A percentile compares a stretch with the other conserved stretches of the same genome.
These are phyloP conservation scores for Puccinia coronata DNA, from an alignment of 1,284 basidiomycete species.

Conservation along the genomic window DNA sequence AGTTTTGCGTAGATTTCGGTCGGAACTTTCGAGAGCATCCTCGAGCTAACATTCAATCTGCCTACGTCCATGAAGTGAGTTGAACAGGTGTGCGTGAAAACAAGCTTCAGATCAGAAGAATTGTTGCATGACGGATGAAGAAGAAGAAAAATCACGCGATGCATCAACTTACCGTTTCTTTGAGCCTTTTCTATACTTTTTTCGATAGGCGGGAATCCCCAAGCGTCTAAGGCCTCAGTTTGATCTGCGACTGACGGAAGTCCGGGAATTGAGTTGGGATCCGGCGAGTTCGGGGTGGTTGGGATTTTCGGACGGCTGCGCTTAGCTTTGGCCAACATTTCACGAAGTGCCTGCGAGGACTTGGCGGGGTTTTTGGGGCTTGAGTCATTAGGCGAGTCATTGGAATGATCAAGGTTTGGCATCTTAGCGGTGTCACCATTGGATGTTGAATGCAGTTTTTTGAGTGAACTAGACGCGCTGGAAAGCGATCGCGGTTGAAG, in stretches of 20 bases:
- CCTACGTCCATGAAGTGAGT: constrained; percentile 29
- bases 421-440: background rate
- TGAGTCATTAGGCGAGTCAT: background rate
- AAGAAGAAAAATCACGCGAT: background rate
- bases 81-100: background rate
- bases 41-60: constrained; percentile 30
- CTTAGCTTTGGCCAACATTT: constrained; percentile 38
- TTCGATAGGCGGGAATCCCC: constrained; percentile 33
- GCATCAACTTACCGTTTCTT: constrained; percentile 28
- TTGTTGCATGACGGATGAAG: too few species aligned
- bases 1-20: constrained; percentile 30
- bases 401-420: background rate
- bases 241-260: background rate
- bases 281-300: background rate
- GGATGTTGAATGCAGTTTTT: background rate
- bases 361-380: constrained; percentile 25
- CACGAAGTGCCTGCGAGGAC: constrained; percentile 29
- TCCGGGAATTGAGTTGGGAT: constrained; percentile 3
- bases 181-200: constrained; percentile 46
- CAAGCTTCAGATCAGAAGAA: background rate
- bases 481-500: background rate
- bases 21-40: constrained; percentile 38
- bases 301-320: constrained; percentile 19
- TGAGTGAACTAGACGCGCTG: background rate
- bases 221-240: constrained; percentile 15